Percentiles rank a stretch among this genome's conserved stretches.
Evolutionary conservation across 75 land plant species (phyloP).

Genomic region (Pinus tabuliformis): DNA sequence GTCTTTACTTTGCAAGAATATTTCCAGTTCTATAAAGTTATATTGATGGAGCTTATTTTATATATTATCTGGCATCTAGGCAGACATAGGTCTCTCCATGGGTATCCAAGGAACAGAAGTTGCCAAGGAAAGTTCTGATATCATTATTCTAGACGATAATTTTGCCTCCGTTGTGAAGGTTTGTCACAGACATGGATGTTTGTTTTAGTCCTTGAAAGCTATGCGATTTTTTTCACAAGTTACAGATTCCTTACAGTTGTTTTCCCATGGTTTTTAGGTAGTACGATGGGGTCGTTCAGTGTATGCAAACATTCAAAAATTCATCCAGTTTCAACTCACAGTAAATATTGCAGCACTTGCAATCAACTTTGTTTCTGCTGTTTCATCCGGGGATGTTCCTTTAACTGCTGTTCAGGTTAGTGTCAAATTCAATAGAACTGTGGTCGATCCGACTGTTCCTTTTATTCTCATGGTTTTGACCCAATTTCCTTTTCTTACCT

Average conservation of each 20-base stretch:
- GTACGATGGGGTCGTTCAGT: constrained; percentile 98
- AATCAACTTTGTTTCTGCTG: constrained; percentile 86
- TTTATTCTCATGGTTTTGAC: background rate
- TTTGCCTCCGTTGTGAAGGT: constrained; percentile 99
- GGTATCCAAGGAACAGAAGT: constrained; percentile 99
- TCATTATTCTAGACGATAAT: constrained; percentile 93
- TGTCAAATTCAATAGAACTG: background rate
- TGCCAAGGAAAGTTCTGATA: constrained; percentile 97
- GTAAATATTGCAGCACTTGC: constrained; percentile 93
- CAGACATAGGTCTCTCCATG: constrained; percentile 97
- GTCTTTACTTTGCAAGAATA: background rate
- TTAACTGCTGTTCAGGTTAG: constrained; percentile 88
- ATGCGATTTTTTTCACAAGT: background rate
- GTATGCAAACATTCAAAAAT: constrained; percentile 96
- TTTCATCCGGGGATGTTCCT: constrained; percentile 84
- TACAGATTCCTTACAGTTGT: background rate
- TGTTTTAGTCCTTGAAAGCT: background rate
- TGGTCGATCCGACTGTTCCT: background rate
- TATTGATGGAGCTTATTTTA: constrained; percentile 10
- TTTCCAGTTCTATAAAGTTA: background rate
- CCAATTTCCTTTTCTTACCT: too few relatives aligned
- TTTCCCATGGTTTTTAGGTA: constrained; percentile 46
- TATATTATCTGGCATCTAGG: constrained; percentile 37
- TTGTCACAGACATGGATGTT: constrained; percentile 1
- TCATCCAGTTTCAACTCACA: constrained; percentile 95